Percentiles rank a stretch among this genome's conserved stretches.
Evolutionary conservation across 495 filamentous ascomycete species (phyloP).

Genomic region (Lophium mytilinum): DNA sequence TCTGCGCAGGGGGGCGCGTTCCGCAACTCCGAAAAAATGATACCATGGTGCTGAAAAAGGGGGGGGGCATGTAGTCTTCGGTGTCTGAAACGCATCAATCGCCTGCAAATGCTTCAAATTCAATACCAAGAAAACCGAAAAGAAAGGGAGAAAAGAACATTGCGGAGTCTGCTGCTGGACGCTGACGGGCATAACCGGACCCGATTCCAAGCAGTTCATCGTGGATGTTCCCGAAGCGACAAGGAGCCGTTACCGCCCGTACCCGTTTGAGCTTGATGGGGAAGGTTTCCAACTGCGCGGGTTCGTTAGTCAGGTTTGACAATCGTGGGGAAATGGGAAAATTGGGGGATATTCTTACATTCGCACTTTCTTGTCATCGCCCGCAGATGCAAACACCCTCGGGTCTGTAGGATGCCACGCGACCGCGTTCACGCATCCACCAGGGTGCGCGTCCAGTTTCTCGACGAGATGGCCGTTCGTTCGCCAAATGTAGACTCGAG

Average conservation of each 20-base stretch:
- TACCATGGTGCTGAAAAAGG: too few relatives aligned
- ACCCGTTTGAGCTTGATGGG: background rate
- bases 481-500: conserved; percentile 80
- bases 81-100: too few relatives aligned
- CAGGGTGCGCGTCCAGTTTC: conserved; percentile 62
- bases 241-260: background rate
- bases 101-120: too few relatives aligned
- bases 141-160: too few relatives aligned
- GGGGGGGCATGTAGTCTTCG: too few relatives aligned
- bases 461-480: conserved; percentile 67
- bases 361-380: conserved; percentile 76
- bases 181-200: too few relatives aligned
- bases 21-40: too few relatives aligned
- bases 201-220: too few relatives aligned
- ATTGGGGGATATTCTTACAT: conserved; percentile 49
- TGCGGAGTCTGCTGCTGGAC: too few relatives aligned
- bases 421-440: conserved; percentile 79
- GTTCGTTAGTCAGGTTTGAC: background rate
- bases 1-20: too few relatives aligned
- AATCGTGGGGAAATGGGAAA: background rate
- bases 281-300: background rate
- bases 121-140: too few relatives aligned
- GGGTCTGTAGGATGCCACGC: conserved; percentile 82
- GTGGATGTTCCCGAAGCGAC: background rate
- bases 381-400: conserved; percentile 81